Evolutionary conservation across 352 stramenopile genomes (phyloP), one percentile per base, ranked within the genome.

Genomic region (Globisporangium nodosum): DNA sequence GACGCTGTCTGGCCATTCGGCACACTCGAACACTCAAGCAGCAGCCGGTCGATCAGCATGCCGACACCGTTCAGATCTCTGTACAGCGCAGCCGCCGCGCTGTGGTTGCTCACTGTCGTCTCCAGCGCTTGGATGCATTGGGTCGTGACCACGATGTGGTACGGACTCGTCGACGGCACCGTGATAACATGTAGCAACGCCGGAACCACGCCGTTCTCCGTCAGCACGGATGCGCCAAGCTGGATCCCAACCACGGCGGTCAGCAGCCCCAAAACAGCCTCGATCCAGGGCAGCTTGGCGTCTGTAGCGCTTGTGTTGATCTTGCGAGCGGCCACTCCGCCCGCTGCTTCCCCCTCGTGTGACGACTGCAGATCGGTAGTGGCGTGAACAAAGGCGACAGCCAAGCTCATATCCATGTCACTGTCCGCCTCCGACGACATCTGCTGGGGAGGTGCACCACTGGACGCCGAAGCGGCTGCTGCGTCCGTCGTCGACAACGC

Each of bases 371-470:
- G 70, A 65, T 91, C 81, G 1, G 82, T 88, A 30, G 85, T 94
- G n/a, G 85, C 86, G 40, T 94, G 80, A 3, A 96, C 86, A 66
- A 96, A 96, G 7, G 86, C 86, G 37, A 96, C 81, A 18, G 86
- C 86, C 8, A 96, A 55, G 21, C 72, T 90, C 86, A 96, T 96
- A 42, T 96, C 86, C 84, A 95, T 94, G 60, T 95, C 86, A 42
- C 65, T 80, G 57, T 92, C 83, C 1, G 69, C 67, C 39, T 74
- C 69, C 40, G 74, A 56, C 4, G 53, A 6, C 12, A 18, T 18
- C 37, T 16, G 37, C 1, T 43, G 37, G 12, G 4, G 13, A 13
- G 12, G 12, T 7, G 12, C 37, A 18, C 37, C 37, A 18, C 37
- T 43, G 37, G 37, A 31, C 5, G 33, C 37, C 43, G 58, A 35